Conservation (phyloP, 2,329 filamentous ascomycete genomes). For the Thelonectria discophora region DNA sequence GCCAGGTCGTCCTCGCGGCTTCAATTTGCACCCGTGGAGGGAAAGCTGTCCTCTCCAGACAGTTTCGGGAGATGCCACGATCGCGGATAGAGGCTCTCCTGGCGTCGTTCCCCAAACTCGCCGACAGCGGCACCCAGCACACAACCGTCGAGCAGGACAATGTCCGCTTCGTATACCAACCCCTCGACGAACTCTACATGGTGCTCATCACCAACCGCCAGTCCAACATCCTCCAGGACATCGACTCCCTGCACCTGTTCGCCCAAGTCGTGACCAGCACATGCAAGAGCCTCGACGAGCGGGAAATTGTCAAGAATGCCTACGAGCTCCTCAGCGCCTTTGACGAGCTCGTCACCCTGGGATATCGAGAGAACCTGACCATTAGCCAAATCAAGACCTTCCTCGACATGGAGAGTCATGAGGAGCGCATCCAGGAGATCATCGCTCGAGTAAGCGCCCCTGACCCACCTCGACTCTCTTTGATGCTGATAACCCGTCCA, state of each 20-base stretch:
- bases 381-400: constrained; percentile 99
- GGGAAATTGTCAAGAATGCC: constrained; percentile 93
- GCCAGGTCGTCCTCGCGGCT: constrained; percentile 94
- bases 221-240: constrained; percentile 99
- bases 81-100: constrained; percentile 96
- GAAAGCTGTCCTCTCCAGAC: constrained; percentile 96
- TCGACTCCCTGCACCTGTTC: constrained; percentile 97
- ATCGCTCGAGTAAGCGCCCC: constrained; percentile 77
- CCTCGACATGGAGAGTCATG: constrained; percentile 98
- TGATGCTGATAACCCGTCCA: constrained; percentile 51
- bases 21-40: constrained; percentile 98
- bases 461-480: not conserved
- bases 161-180: constrained; percentile 99
- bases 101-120: constrained; percentile 96
- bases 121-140: constrained; percentile 94
- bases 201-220: constrained; percentile 99
- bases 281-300: constrained; percentile 94
- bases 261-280: constrained; percentile 96
- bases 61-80: constrained; percentile 97
- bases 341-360: constrained; percentile 94
- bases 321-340: constrained; percentile 97
- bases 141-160: constrained; percentile 99
- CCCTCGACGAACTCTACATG: constrained; percentile 99
- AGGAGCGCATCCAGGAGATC: constrained; percentile 98
- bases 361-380: constrained; percentile 95